Base-by-base conservation (phyloP, 1,139 yeast genomes). In the Tardiomyces blankii region DNA sequence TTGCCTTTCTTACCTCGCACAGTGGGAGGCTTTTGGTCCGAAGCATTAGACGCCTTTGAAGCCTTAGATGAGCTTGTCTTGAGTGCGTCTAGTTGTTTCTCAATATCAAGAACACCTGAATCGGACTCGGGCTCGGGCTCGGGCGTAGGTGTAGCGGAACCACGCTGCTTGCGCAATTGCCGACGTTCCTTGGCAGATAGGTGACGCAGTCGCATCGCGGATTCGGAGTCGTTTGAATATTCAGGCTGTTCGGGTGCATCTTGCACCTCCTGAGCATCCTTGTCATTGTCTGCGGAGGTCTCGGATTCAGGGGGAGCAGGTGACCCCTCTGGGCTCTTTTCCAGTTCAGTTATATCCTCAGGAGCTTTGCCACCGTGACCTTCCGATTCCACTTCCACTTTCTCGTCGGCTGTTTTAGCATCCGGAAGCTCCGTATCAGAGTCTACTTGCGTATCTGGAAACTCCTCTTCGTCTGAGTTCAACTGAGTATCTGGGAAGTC, bases 1-100 rank as follows among this genome's bases (percentile, higher is more conserved):
- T 88, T 88, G 18, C 84, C 80, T 60, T 82, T 85, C 64, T 84
- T 87, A 42, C 96, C 96, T 58, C 96, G 78, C 1, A 82, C 80
- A 30, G 47, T 44, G 32, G 51, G 50, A 11, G 52, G 52, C 13
- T 35, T 39, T 21, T 11, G 38, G n/a, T 2, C n/a, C n/a, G 11
- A 23, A 3, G n/a, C n/a, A 40, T 68, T 72, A 12, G 11, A 23
- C 4, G n/a, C n/a, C 41, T 68, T 72, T 39, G 56, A 51, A 12
- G 54, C 53, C 47, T 55, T 39, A 18, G 12, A 23, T 13, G 19
- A 45, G 41, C 8, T 50, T 47, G 8, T 54, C 49, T 38, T 54
- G 44, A 40, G 61, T 11, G 48, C 42, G 19, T 52, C 53, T 7
- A 54, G 45, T 2, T 51, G 50, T 35, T 44, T 40, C 44, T 53